Conservation (phyloP, 2,329 filamentous ascomycete genomes). For the Fusarium sp. region DNA sequence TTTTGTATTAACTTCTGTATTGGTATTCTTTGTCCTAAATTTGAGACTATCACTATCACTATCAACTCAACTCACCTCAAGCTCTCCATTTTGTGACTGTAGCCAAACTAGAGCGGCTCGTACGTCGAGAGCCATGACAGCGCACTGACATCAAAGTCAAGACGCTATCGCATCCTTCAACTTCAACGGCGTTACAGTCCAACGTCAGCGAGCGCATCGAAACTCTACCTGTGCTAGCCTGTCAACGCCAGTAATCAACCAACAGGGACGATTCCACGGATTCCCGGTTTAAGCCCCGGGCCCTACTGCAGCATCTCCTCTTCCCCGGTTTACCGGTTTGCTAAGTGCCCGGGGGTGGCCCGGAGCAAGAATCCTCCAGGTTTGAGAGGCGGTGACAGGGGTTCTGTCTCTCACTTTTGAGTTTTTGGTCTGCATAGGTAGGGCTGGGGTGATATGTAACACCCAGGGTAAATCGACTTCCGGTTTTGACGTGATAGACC, state of each 20-base stretch:
- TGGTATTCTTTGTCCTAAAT: conserved; percentile 4
- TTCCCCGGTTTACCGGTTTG: conserved; percentile 19
- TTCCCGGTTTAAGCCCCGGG: conserved; percentile 32
- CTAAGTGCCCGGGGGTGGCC: conserved; percentile 5
- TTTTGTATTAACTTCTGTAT: conserved; percentile 1
- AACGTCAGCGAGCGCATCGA: conserved; percentile 33
- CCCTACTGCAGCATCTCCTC: conserved; percentile 33
- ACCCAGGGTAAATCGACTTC: not conserved
- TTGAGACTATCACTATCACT: not conserved
- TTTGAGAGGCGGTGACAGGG: conserved; percentile 29
- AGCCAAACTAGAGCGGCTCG: not conserved
- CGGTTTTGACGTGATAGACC: conserved; percentile 23
- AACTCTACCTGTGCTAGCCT: too few relatives aligned
- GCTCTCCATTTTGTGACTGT: not conserved
- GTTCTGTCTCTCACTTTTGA: not conserved
- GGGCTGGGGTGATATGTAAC: conserved; percentile 1
- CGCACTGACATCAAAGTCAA: not conserved
- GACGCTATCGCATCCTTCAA: not conserved
- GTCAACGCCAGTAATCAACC: conserved; percentile 10
- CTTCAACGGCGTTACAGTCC: conserved; percentile 15
- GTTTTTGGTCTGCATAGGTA: conserved; percentile 3
- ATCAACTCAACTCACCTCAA: not conserved
- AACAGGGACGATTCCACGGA: conserved; percentile 33
- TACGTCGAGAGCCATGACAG: not conserved
- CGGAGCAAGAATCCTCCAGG: conserved; percentile 8